Conservation (phyloP, 345 rosid species). For the Conringia planisiliqua region DNA sequence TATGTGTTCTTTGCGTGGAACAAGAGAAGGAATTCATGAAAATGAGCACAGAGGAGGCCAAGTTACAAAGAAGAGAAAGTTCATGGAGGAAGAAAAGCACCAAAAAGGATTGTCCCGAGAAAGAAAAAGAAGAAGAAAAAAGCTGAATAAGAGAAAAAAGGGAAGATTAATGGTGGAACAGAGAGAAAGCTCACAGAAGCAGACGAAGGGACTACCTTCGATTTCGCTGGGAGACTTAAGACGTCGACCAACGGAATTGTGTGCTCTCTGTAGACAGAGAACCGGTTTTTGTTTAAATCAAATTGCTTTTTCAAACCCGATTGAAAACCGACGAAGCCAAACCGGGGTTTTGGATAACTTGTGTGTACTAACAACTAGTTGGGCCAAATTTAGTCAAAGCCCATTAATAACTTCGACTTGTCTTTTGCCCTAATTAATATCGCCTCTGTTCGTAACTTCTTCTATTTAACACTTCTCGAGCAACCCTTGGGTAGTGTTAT, state of each 20-base stretch:
- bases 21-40: constrained; percentile 21
- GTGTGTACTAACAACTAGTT: background rate
- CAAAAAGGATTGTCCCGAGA: background rate
- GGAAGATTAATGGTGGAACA: constrained; percentile 37
- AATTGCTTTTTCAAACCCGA: background rate
- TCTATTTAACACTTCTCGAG: constrained; percentile 16
- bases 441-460: constrained; percentile 1
- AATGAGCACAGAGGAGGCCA: constrained; percentile 24
- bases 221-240: constrained; percentile 25
- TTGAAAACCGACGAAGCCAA: background rate
- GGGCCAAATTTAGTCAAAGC: background rate
- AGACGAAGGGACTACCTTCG: constrained; percentile 27
- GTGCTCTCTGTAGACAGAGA: constrained; percentile 28
- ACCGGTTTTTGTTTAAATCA: background rate
- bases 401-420: background rate
- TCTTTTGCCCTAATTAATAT: constrained; percentile 14
- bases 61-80: constrained; percentile 35
- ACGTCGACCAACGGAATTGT: constrained; percentile 35
- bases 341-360: background rate
- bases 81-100: constrained; percentile 17
- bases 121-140: constrained; percentile 23
- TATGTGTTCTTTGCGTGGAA: background rate
- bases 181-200: constrained; percentile 33
- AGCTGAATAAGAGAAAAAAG: constrained; percentile 25
- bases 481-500: background rate